Evolutionary conservation across 345 rosid genomes (phyloP).

Genomic region (Eucalyptus albens): DNA sequence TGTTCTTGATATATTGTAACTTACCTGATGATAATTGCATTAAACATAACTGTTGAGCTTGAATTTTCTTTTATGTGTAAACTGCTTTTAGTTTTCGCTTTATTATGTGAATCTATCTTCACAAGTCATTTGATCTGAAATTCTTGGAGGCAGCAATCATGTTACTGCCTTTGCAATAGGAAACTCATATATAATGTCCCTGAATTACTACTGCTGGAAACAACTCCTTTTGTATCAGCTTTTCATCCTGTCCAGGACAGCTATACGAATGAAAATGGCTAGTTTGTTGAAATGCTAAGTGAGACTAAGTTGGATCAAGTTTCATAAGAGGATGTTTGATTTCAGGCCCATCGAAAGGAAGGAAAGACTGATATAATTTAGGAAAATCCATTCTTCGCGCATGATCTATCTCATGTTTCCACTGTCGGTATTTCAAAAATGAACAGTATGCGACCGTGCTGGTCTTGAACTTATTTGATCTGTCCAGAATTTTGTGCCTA

Average conservation of each 20-base stretch:
- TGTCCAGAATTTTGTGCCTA: neutral
- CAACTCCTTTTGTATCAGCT: neutral
- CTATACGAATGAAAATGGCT: neutral
- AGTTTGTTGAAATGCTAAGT: neutral
- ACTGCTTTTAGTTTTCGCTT: neutral
- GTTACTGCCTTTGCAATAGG: neutral
- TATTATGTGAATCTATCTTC: neutral
- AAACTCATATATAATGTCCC: neutral
- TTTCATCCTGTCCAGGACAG: neutral
- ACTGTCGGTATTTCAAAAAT: neutral
- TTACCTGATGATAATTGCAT: neutral
- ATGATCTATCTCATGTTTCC: neutral
- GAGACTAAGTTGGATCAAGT: neutral
- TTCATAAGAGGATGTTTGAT: neutral
- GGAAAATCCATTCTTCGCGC: neutral
- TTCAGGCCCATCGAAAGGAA: neutral
- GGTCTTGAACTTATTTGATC: neutral
- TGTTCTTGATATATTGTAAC: neutral
- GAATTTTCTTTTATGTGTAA: neutral
- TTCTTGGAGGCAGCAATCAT: neutral
- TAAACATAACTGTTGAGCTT: neutral
- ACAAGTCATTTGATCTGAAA: neutral
- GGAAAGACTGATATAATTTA: neutral
- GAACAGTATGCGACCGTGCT: neutral
- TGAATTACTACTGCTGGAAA: neutral